A percentile compares a stretch with the other conserved stretches of the same genome.
Conservation (phyloP, 2,329 filamentous ascomycete genomes). For the Scorias spongiosa region DNA sequence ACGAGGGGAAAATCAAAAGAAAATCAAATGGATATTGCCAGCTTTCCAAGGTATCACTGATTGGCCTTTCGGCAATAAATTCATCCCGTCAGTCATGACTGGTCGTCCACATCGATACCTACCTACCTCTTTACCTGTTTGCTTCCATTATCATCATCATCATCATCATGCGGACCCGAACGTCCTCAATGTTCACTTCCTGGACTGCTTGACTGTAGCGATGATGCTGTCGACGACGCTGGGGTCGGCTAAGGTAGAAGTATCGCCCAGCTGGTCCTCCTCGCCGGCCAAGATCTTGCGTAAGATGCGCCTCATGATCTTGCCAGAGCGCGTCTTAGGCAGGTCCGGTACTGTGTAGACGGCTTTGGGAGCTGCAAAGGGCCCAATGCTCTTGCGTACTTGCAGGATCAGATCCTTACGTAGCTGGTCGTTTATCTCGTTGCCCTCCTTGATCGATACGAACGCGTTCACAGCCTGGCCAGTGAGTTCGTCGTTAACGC, state of each 20-base stretch:
- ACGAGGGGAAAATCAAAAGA: no score
- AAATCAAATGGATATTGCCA: no score
- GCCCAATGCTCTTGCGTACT: conserved; percentile 92
- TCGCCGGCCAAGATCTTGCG: conserved; percentile 95
- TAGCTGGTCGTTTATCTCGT: conserved; percentile 60
- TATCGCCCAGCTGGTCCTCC: conserved; percentile 92
- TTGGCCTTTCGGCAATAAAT: no score
- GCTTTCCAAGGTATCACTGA: no score
- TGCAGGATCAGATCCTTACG: conserved; percentile 90
- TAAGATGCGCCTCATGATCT: conserved; percentile 97
- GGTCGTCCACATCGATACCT: no score
- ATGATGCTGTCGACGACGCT: conserved; percentile 84
- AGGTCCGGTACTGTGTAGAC: conserved; percentile 84
- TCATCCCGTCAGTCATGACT: no score
- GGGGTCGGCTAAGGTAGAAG: conserved; percentile 83
- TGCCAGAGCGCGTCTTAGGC: conserved; percentile 92
- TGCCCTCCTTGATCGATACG: conserved; percentile 76
- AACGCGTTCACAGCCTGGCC: conserved; percentile 97
- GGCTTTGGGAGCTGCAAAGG: conserved; percentile 90
- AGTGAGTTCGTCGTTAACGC: conserved; percentile 81
- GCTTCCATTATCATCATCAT: no score
- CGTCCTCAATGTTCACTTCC: conserved; percentile 6
- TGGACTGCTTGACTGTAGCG: conserved; percentile 52
- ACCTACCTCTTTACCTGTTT: conserved; percentile 18
- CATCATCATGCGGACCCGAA: no score